Conservation (phyloP, 768 basidiomycete species). For the Suillus subluteus region DNA sequence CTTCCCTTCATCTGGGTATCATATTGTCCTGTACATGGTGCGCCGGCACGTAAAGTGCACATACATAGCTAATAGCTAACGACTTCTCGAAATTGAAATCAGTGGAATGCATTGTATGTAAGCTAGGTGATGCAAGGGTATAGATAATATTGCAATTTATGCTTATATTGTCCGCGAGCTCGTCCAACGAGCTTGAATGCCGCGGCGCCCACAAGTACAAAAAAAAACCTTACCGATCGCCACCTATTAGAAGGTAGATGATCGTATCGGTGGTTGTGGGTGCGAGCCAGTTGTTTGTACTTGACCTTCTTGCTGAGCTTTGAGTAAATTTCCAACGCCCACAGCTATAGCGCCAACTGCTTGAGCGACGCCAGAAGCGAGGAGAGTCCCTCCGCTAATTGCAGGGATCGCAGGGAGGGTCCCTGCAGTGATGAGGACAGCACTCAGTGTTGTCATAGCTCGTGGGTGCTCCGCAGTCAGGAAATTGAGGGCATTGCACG, state of each 20-base stretch:
- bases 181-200: constrained; percentile 26
- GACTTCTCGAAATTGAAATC: not conserved
- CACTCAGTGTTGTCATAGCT: constrained; percentile 72
- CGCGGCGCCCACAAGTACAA: constrained; percentile 9
- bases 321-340: constrained; percentile 64
- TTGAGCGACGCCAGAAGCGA: constrained; percentile 75
- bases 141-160: constrained; percentile 26
- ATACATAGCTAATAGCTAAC: not conserved
- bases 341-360: constrained; percentile 81
- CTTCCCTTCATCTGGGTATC: not conserved
- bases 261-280: constrained; percentile 32
- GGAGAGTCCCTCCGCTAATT: constrained; percentile 69
- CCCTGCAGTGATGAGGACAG: constrained; percentile 79
- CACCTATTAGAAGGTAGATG: constrained; percentile 31
- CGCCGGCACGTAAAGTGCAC: not conserved
- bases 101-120: constrained; percentile 2
- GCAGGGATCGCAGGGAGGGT: constrained; percentile 74
- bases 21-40: not conserved
- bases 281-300: constrained; percentile 26
- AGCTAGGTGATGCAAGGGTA: constrained; percentile 12
- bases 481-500: constrained; percentile 74
- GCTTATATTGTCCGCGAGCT: constrained; percentile 22
- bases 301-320: constrained; percentile 49
- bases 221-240: not conserved
- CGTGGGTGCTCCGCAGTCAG: constrained; percentile 78